phyloP scores from a whole-genome alignment of 2,329 filamentous ascomycete species.

The Bipolaris sorokiniana region DNA sequence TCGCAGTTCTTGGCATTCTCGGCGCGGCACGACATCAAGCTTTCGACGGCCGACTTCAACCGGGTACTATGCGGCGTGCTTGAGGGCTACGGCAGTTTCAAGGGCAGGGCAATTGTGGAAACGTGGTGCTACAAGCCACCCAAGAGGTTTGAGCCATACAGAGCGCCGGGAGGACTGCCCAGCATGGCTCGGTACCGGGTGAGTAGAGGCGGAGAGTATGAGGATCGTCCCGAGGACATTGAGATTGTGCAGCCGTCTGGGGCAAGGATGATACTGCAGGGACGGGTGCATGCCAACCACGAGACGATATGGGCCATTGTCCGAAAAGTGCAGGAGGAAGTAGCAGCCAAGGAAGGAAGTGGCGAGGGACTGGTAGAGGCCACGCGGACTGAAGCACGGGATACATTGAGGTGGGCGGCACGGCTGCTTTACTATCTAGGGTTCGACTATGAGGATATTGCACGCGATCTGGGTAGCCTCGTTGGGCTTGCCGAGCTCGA shows the following conservation, averaged over 20 bases:
- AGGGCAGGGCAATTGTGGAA: conserved; percentile 57
- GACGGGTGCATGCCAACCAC: conserved; percentile 39
- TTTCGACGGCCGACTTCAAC: conserved; percentile 56
- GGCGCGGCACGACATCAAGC: conserved; percentile 31
- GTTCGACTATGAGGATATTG: conserved; percentile 42
- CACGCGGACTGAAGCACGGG: conserved; percentile 29
- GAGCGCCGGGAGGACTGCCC: conserved; percentile 43
- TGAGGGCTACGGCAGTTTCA: conserved; percentile 54
- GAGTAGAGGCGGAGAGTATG: conserved; percentile 32
- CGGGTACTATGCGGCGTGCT: conserved; percentile 61
- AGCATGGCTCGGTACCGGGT: conserved; percentile 37
- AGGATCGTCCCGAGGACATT: conserved; percentile 37
- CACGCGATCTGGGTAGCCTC: conserved; percentile 40
- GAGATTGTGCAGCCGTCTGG: conserved; percentile 38
- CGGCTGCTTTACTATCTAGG: conserved; percentile 41
- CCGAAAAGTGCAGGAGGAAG: conserved; percentile 43
- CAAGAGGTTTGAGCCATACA: conserved; percentile 31
- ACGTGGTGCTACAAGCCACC: conserved; percentile 50
- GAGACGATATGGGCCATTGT: conserved; percentile 44
- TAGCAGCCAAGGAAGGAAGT: conserved; percentile 24
- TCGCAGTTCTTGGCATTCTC: conserved; percentile 40
- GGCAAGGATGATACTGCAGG: conserved; percentile 34
- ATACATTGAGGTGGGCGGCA: conserved; percentile 43
- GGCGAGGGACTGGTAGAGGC: conserved; percentile 19
- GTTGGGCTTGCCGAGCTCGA: conserved; percentile 40